Conservation (phyloP, 176 grass and related monocot species). For the Oryza longistaminata region DNA sequence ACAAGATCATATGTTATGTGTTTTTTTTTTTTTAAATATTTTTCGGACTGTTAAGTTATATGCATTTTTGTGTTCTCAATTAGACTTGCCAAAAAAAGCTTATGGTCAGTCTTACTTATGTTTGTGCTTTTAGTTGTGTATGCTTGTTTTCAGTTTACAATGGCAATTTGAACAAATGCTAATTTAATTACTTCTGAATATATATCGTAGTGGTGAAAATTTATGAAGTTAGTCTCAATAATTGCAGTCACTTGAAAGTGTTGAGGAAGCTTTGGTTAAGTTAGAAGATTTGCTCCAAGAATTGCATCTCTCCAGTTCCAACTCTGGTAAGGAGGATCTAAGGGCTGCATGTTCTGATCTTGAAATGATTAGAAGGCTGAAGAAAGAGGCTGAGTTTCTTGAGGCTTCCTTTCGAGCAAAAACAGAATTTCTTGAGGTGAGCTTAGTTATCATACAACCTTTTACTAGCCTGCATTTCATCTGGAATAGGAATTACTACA, state of each 20-base stretch:
- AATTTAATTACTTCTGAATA: slow-evolving; percentile 7
- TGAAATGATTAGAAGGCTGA: slow-evolving; percentile 93
- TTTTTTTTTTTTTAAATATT: neutral
- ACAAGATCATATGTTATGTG: neutral
- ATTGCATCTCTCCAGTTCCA: slow-evolving; percentile 78
- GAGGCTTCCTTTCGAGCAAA: slow-evolving; percentile 97
- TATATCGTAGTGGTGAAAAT: slow-evolving; percentile 7
- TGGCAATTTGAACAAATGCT: slow-evolving; percentile 21
- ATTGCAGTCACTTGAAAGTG: slow-evolving; percentile 93
- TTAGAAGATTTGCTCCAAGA: slow-evolving; percentile 98
- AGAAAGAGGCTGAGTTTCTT: slow-evolving; percentile 98
- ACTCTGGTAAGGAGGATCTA: slow-evolving; percentile 85
- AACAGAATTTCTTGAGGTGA: slow-evolving; percentile 66
- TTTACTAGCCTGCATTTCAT: slow-evolving; percentile 17
- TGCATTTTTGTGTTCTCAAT: neutral
- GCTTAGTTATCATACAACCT: slow-evolving; percentile 22
- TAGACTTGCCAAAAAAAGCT: neutral
- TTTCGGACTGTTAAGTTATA: slow-evolving; percentile 11
- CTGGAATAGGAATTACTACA: slow-evolving; percentile 23
- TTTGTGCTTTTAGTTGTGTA: neutral
- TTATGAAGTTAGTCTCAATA: slow-evolving; percentile 35
- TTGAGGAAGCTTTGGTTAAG: slow-evolving; percentile 90
- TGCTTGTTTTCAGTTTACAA: slow-evolving; percentile 22
- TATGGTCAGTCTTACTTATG: slow-evolving; percentile 14
- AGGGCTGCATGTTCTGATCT: slow-evolving; percentile 96